Conservation (phyloP, 106 monocot genomes). For the Dioscorea alata region DNA sequence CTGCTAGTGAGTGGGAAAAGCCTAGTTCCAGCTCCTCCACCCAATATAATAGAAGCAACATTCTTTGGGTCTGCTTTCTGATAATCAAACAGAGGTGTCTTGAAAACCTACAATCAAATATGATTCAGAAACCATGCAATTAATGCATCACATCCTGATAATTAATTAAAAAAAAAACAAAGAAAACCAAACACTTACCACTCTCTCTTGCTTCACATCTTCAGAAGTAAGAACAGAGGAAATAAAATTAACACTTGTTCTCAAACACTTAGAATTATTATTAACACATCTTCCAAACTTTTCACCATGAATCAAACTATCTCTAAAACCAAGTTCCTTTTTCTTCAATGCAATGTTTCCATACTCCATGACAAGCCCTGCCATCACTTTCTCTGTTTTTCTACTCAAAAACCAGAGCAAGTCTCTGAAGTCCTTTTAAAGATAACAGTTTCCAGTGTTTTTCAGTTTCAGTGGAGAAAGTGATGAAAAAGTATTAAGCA, state of each 20-base stretch:
- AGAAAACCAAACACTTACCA: too few species aligned
- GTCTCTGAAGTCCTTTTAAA: too few species aligned
- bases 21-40: conserved; percentile 78
- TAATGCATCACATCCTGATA: too few species aligned
- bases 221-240: too few species aligned
- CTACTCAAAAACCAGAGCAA: neutral
- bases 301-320: neutral
- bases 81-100: conserved; percentile 21
- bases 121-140: too few species aligned
- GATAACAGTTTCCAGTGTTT: too few species aligned
- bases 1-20: conserved; percentile 74
- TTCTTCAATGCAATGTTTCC: neutral
- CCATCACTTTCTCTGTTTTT: neutral
- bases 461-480: too few species aligned
- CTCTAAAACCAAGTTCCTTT: neutral
- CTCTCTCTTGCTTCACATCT: too few species aligned
- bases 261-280: too few species aligned
- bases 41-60: conserved; percentile 75
- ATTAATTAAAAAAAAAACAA: too few species aligned
- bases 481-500: too few species aligned
- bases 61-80: conserved; percentile 42
- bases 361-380: neutral
- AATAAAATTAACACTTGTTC: too few species aligned
- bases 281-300: neutral
- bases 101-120: conserved; percentile 8